phyloP scores from a whole-genome alignment of 345 rosid species.

The Aquilaria yunnanensis region DNA sequence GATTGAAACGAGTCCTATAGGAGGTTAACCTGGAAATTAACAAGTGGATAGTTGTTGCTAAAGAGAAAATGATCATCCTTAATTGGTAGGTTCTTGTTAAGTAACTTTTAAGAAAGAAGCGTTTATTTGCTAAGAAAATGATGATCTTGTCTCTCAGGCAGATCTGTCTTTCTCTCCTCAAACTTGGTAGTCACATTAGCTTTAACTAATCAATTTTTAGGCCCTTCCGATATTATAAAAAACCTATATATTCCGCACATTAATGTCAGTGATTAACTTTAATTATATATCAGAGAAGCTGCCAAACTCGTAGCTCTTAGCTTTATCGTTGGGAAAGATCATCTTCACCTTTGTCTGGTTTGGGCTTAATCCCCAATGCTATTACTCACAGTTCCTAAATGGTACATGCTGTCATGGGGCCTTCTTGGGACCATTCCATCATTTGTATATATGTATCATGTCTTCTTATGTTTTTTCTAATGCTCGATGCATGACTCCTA shows the following conservation, averaged over 20 bases:
- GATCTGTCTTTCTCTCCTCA: constrained; percentile 1
- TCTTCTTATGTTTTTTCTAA: neutral
- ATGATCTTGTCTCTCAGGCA: neutral
- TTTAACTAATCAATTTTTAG: constrained; percentile 22
- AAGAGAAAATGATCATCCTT: no score
- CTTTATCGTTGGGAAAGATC: no score
- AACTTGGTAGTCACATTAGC: constrained; percentile 8
- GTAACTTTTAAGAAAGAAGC: constrained; percentile 17
- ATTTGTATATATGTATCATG: constrained; percentile 9
- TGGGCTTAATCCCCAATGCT: no score
- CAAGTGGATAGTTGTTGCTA: no score
- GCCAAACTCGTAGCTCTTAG: no score
- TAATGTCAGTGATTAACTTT: no score
- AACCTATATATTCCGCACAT: no score
- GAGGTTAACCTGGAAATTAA: neutral
- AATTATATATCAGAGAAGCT: no score
- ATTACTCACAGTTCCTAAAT: constrained; percentile 1
- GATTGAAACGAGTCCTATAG: no score
- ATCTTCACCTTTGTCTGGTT: no score
- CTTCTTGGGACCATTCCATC: constrained; percentile 18
- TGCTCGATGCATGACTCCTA: neutral
- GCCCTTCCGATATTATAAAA: constrained; percentile 27
- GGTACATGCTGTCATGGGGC: constrained; percentile 11
- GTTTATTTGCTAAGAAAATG: constrained; percentile 11
- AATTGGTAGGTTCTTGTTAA: constrained; percentile 2